phyloP scores from a whole-genome alignment of 2,329 filamentous ascomycete species.

The Penicillium griseofulvum region DNA sequence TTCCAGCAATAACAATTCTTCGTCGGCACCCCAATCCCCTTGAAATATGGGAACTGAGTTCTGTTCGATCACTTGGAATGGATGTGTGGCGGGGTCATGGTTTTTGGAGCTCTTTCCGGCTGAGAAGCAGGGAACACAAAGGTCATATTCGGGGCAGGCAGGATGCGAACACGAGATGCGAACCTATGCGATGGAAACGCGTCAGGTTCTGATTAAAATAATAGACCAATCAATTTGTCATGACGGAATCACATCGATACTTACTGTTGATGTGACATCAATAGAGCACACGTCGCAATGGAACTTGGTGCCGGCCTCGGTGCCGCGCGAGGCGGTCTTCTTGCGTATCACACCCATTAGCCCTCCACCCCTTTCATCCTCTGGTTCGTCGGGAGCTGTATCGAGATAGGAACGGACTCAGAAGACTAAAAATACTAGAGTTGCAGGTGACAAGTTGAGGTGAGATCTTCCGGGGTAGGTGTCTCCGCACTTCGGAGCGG shows the following conservation, averaged over 20 bases:
- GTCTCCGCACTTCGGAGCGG: constrained; percentile 24
- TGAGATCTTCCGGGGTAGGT: constrained; percentile 18
- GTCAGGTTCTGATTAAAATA: neutral
- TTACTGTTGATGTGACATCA: constrained; percentile 93
- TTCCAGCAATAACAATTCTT: constrained; percentile 89
- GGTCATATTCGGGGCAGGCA: constrained; percentile 87
- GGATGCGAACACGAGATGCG: constrained; percentile 87
- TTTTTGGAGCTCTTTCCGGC: constrained; percentile 75
- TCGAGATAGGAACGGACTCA: constrained; percentile 25
- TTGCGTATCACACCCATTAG: constrained; percentile 93
- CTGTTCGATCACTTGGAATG: constrained; percentile 93
- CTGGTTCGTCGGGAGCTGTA: constrained; percentile 34
- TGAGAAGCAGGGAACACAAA: constrained; percentile 93
- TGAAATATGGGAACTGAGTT: constrained; percentile 98
- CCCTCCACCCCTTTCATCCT: constrained; percentile 41
- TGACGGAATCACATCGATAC: constrained; percentile 28
- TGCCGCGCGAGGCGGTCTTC: constrained; percentile 82
- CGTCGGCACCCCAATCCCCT: constrained; percentile 92
- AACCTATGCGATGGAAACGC: constrained; percentile 56
- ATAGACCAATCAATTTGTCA: neutral
- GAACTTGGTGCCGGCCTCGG: constrained; percentile 88
- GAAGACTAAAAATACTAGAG: constrained; percentile 18
- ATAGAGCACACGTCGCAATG: constrained; percentile 96
- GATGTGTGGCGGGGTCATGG: constrained; percentile 82
- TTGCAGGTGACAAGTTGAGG: constrained; percentile 8